Evolutionary conservation across 2,329 filamentous ascomycete species (phyloP), one percentile per base, ranked within the genome.

Genomic region (Botrytis fragariae): DNA sequence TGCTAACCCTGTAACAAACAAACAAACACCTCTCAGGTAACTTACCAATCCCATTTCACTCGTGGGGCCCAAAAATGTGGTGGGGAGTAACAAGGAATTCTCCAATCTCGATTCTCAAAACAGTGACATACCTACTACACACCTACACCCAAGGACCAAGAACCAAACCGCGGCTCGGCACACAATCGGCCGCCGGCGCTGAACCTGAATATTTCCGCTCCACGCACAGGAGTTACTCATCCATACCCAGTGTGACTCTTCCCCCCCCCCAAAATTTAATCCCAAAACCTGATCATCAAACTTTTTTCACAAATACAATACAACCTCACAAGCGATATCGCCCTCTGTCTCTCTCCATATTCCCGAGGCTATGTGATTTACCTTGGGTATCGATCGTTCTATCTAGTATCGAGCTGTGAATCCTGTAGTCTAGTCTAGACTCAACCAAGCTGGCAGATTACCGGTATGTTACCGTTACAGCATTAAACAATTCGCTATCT

Each of bases 251-350:
- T 45, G 44, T 48, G 20, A 48, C 45, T 25, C 45, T 48, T 25
- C 45, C 20, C 20, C 22, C 22, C 48, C 42, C 18, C 18, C 6
- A 54, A 6, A n/a, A 12, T 51, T 51, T 14, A n/a, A n/a, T 54
- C 48, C 5, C n/a, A 7, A 18, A 57, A 8, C 51, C 51, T 32
- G n/a, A 57, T 32, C n/a, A 44, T 39, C 37, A n/a, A 10, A 32
- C 25, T 29, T 42, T 62, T 35, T 18, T n/a, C 25, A 39, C 37
- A 39, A 39, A 39, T 18, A 20, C 54, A n/a, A n/a, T 51, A 51
- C 48, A 57, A 57, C 61, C 51, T 29, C n/a, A 29, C 6, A 44
- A 29, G 61, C 61, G 61, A 63, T 63, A 63, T 63, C 61, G 61
- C 61, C n/a, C 25, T 62, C 2, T 18, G 8, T n/a, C 14, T 62